Evolutionary conservation across 202 grass and related monocot species (phyloP).

Genomic region (Digitaria exilis): DNA sequence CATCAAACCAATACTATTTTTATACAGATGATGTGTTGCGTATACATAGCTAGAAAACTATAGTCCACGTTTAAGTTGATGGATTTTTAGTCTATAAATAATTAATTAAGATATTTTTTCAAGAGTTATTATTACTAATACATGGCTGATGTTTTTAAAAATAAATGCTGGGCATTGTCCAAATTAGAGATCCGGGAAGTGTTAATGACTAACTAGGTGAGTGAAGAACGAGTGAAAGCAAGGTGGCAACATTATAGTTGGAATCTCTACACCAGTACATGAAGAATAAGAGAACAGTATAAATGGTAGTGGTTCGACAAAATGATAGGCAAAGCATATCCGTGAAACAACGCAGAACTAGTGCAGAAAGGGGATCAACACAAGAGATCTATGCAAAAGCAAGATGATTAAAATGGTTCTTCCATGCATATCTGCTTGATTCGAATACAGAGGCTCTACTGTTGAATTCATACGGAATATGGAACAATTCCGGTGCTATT

Average conservation of each 20-base stretch:
- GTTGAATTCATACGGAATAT: constrained; percentile 32
- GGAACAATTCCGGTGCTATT: constrained; percentile 29
- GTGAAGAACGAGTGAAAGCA: background rate
- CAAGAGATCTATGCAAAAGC: background rate
- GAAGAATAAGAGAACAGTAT: background rate
- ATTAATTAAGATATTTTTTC: too few species aligned
- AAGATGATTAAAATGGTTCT: background rate
- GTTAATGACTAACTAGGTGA: too few species aligned
- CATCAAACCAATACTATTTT: too few species aligned
- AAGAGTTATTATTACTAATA: too few species aligned
- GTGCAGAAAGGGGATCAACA: background rate
- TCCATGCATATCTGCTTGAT: background rate
- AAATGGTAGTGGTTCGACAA: background rate
- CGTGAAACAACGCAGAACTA: background rate
- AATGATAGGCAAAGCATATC: background rate
- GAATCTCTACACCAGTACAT: background rate
- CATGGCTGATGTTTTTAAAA: too few species aligned
- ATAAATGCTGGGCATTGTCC: too few species aligned
- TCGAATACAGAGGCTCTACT: background rate
- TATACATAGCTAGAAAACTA: background rate
- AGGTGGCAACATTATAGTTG: background rate
- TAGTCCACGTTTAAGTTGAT: background rate
- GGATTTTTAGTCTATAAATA: too few species aligned
- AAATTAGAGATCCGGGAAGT: too few species aligned
- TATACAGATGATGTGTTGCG: too few species aligned